A percentile compares a stretch with the other conserved stretches of the same genome.
Evolutionary conservation across 768 basidiomycete genomes (phyloP).

Genomic region (Psilocybe tampanensis): DNA sequence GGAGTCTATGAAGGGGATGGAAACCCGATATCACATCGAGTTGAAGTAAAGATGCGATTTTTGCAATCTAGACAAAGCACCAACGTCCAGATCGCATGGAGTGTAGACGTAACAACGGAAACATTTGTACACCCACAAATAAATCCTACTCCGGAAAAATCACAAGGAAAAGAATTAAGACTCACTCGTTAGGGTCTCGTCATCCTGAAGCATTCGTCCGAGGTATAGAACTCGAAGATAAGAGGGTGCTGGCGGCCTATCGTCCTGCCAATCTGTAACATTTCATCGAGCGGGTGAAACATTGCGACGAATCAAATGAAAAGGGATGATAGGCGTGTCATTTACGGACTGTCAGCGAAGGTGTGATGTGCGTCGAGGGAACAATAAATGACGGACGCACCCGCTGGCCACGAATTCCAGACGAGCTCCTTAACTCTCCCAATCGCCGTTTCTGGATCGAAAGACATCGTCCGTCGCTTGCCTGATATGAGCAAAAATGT

Average conservation of each 20-base stretch:
- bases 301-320: neutral
- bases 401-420: constrained; percentile 82
- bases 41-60: neutral
- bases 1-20: neutral
- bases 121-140: neutral
- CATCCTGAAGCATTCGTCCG: constrained; percentile 83
- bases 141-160: neutral
- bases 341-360: constrained; percentile 11
- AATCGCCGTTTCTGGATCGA: constrained; percentile 74
- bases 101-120: neutral
- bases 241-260: constrained; percentile 75
- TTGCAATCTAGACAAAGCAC: neutral
- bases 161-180: constrained; percentile 13
- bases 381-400: constrained; percentile 37
- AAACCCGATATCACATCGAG: neutral
- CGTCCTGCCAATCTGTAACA: constrained; percentile 71
- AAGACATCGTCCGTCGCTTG: constrained; percentile 66
- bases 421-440: constrained; percentile 82
- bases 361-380: constrained; percentile 1
- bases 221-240: constrained; percentile 77
- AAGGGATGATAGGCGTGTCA: constrained; percentile 1
- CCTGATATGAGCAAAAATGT: constrained; percentile 79
- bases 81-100: neutral
- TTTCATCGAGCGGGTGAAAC: neutral
- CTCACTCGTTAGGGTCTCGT: constrained; percentile 73